phyloP scores from a whole-genome alignment of 192 early-diverging fungal genomes.

The Coemansia sp. region DNA sequence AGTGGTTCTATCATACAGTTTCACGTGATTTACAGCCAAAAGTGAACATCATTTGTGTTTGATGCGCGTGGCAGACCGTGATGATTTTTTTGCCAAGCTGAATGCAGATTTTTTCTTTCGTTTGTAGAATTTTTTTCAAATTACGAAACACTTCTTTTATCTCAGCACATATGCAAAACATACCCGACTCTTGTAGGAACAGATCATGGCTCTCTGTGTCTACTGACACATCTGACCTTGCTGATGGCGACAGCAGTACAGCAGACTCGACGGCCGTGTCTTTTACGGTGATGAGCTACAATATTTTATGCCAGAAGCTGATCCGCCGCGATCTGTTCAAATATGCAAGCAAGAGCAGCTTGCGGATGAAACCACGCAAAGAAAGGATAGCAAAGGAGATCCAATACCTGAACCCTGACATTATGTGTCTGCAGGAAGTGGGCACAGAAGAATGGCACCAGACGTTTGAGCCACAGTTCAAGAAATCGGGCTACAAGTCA shows the following conservation, averaged over 20 bases:
- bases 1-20: no score
- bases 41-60: no score
- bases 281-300: conserved; percentile 61
- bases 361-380: conserved; percentile 55
- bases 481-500: conserved; percentile 26
- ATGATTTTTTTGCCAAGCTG: neutral
- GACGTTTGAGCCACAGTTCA: conserved; percentile 19
- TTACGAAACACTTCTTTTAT: neutral
- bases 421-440: conserved; percentile 62
- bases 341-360: conserved; percentile 52
- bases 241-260: neutral
- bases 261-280: neutral
- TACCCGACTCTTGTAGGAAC: conserved; percentile 25
- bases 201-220: conserved; percentile 30
- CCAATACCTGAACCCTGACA: conserved; percentile 43
- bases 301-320: conserved; percentile 58
- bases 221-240: neutral
- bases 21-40: neutral
- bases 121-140: no score
- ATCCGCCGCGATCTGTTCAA: conserved; percentile 56
- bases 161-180: neutral
- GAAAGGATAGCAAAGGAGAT: conserved; percentile 53
- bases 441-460: conserved; percentile 42
- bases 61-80: no score
- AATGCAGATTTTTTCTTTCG: no score